A percentile compares a stretch with the other conserved stretches of the same genome.
Evolutionary conservation across 108 stramenopile species (phyloP).

Genomic region (Cyclotella cryptica): DNA sequence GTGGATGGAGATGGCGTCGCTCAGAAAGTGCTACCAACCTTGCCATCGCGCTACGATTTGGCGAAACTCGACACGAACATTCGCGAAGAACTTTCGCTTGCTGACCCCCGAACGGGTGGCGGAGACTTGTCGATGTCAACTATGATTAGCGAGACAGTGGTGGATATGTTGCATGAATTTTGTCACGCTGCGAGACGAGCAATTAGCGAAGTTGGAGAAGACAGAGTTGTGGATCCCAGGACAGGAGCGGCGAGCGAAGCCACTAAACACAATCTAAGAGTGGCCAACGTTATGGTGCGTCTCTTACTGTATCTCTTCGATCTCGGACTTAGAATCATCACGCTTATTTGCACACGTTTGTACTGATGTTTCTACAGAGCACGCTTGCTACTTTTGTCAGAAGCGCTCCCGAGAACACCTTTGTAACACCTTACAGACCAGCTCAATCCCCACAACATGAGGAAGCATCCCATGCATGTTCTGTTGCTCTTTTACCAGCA

Average conservation of each 20-base stretch:
- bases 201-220: slow-evolving; percentile 65
- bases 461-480: slow-evolving; percentile 79
- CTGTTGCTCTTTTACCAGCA: slow-evolving; percentile 70
- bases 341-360: slow-evolving; percentile 9
- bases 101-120: slow-evolving; percentile 87
- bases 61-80: slow-evolving; percentile 81
- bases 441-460: slow-evolving; percentile 80
- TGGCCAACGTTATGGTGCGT: slow-evolving; percentile 69
- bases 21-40: slow-evolving; percentile 58
- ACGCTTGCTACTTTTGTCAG: slow-evolving; percentile 56
- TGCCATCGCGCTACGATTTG: slow-evolving; percentile 85
- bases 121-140: slow-evolving; percentile 76
- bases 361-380: slow-evolving; percentile 16
- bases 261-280: slow-evolving; percentile 81
- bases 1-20: slow-evolving; percentile 82
- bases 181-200: slow-evolving; percentile 74
- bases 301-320: neutral
- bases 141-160: slow-evolving; percentile 83
- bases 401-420: slow-evolving; percentile 80
- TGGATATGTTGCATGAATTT: slow-evolving; percentile 72
- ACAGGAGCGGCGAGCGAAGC: slow-evolving; percentile 68
- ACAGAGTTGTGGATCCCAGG: slow-evolving; percentile 52
- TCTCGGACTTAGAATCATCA: slow-evolving; percentile 44
- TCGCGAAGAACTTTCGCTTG: slow-evolving; percentile 80
- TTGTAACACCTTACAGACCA: slow-evolving; percentile 85